A percentile compares a stretch with the other conserved stretches of the same genome.
Conservation (phyloP, 176 grass and related monocot species). For the Oryza punctata region DNA sequence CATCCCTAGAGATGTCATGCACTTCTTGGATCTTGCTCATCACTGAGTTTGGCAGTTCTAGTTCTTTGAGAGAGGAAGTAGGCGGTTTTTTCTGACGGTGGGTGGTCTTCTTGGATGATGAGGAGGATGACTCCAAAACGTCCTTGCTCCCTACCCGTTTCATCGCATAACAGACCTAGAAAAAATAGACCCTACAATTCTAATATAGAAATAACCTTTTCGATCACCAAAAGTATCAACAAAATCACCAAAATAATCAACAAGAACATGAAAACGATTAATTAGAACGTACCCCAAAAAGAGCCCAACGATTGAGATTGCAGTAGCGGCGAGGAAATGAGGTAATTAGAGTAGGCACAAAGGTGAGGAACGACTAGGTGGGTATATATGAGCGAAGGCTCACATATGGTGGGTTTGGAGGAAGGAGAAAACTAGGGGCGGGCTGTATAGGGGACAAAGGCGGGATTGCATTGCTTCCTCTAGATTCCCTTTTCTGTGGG, state of each 20-base stretch:
- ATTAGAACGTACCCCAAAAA: no score
- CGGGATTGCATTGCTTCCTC: no score
- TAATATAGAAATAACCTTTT: not conserved
- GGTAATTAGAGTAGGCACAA: no score
- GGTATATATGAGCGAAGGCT: no score
- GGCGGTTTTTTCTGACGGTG: constrained; percentile 29
- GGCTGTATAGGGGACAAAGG: no score
- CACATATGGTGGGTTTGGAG: no score
- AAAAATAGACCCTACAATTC: not conserved
- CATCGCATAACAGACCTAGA: not conserved
- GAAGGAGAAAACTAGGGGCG: no score
- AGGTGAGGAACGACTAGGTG: no score
- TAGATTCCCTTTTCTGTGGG: no score
- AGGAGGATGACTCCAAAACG: not conserved
- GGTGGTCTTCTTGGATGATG: not conserved
- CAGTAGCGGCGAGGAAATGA: no score
- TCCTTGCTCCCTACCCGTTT: not conserved
- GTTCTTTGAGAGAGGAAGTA: not conserved
- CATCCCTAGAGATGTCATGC: constrained; percentile 47
- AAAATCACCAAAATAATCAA: not conserved
- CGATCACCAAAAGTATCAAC: not conserved
- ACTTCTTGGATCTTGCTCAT: constrained; percentile 42
- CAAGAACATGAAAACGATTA: not conserved
- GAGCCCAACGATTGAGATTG: no score
- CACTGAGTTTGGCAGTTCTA: no score